Conservation (phyloP, 2,329 filamentous ascomycete genomes). For the Teratosphaeria pseudoeucalypti region DNA sequence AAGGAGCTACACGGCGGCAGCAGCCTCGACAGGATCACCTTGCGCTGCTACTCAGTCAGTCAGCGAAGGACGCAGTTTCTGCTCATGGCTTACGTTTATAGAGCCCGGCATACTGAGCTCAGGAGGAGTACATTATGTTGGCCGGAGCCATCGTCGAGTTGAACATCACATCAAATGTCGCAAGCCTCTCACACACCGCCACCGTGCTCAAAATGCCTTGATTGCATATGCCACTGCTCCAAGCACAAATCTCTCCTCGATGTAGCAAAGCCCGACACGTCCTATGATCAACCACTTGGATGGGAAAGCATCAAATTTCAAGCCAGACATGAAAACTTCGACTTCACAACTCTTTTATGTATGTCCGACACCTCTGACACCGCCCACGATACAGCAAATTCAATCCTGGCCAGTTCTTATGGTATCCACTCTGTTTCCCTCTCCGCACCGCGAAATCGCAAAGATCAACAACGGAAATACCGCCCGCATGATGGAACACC, state of each 20-base stretch:
- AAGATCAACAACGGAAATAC: slow-evolving; percentile 1
- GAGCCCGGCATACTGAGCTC: background rate
- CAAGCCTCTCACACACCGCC: too few species aligned
- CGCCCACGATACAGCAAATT: slow-evolving; percentile 13
- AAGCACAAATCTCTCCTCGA: too few species aligned
- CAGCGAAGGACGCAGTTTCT: background rate
- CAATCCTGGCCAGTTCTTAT: slow-evolving; percentile 20
- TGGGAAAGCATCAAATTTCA: background rate
- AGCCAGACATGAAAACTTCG: background rate
- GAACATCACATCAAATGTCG: background rate
- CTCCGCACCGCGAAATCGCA: slow-evolving; percentile 18
- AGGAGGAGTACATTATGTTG: background rate
- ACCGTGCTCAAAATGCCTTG: too few species aligned
- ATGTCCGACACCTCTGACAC: slow-evolving; percentile 19
- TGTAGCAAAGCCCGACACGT: too few species aligned
- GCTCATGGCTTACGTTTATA: background rate
- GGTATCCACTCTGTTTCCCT: slow-evolving; percentile 14
- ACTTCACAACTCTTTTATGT: background rate
- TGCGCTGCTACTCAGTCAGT: background rate
- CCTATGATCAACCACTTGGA: background rate
- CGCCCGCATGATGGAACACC: background rate
- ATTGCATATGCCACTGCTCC: too few species aligned
- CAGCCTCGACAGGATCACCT: background rate
- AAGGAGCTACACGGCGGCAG: background rate
- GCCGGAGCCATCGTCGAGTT: background rate